These are phyloP conservation scores for Aspergillus taichungensis DNA, from an alignment of 495 filamentous ascomycete genomes.

Conservation along the genomic window DNA sequence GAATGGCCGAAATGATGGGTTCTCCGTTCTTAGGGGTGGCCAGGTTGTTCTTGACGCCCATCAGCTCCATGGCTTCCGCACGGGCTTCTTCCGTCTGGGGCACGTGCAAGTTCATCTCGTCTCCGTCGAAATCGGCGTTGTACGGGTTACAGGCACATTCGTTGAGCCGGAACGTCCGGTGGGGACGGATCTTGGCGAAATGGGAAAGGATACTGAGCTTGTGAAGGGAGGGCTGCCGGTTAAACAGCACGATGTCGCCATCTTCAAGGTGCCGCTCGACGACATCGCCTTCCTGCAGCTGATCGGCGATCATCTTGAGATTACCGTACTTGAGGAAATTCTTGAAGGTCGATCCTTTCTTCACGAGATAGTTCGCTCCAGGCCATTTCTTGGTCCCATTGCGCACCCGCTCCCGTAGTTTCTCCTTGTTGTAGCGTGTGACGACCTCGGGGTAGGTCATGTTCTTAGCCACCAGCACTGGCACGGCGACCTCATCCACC, in stretches of 20 bases:
- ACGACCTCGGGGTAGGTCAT: conserved; percentile 91
- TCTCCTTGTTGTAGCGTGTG: conserved; percentile 71
- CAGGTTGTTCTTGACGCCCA: conserved; percentile 97
- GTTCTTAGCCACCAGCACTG: conserved; percentile 80
- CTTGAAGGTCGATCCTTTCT: conserved; percentile 60
- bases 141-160: conserved; percentile 98
- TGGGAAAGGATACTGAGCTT: conserved; percentile 97
- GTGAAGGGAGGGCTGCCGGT: conserved; percentile 94
- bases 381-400: conserved; percentile 74
- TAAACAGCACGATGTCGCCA: conserved; percentile 94
- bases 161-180: conserved; percentile 93
- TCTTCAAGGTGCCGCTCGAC: conserved; percentile 95
- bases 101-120: conserved; percentile 98
- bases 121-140: conserved; percentile 98
- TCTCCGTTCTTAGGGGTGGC: conserved; percentile 95
- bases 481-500: conserved; percentile 90
- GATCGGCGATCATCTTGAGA: conserved; percentile 54
- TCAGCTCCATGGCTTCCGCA: conserved; percentile 87
- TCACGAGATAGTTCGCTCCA: conserved; percentile 74
- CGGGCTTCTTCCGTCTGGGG: conserved; percentile 97
- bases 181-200: conserved; percentile 83
- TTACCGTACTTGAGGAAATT: conserved; percentile 67
- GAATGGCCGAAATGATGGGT: conserved; percentile 94
- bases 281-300: conserved; percentile 72
- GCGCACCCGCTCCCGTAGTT: conserved; percentile 59